Conservation (phyloP, 2,329 filamentous ascomycete genomes). For the Pseudopithomyces maydicus region DNA sequence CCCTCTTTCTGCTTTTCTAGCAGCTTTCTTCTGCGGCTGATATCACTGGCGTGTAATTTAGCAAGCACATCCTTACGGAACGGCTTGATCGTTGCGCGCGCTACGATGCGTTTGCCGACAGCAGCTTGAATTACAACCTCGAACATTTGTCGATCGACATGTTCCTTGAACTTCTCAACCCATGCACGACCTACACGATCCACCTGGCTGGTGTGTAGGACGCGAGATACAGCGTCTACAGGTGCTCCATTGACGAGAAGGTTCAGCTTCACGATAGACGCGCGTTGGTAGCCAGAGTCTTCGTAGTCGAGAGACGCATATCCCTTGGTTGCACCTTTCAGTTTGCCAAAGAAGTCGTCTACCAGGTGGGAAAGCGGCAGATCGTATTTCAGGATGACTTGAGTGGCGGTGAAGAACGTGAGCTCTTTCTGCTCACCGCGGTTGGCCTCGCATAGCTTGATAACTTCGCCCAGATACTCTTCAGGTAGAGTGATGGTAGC, state of each 20-base stretch:
- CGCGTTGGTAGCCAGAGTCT: slow-evolving; percentile 83
- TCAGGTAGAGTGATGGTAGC: slow-evolving; percentile 90
- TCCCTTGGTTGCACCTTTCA: slow-evolving; percentile 92
- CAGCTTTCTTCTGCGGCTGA: slow-evolving; percentile 80
- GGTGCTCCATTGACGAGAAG: slow-evolving; percentile 91
- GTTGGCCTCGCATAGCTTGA: slow-evolving; percentile 87
- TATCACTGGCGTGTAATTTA: slow-evolving; percentile 91
- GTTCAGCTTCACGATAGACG: slow-evolving; percentile 85
- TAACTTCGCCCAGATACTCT: slow-evolving; percentile 91
- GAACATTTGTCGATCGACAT: slow-evolving; percentile 96
- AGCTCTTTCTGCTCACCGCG: slow-evolving; percentile 57
- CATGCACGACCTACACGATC: slow-evolving; percentile 81
- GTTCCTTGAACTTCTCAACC: slow-evolving; percentile 96
- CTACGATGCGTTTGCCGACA: slow-evolving; percentile 80
- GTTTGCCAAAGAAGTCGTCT: slow-evolving; percentile 95
- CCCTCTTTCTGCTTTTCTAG: slow-evolving; percentile 97
- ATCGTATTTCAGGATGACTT: slow-evolving; percentile 94
- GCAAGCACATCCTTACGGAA: slow-evolving; percentile 94
- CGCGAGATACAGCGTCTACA: slow-evolving; percentile 91
- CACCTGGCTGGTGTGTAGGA: slow-evolving; percentile 82
- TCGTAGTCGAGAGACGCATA: slow-evolving; percentile 98
- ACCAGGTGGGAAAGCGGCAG: slow-evolving; percentile 88
- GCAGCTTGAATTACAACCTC: slow-evolving; percentile 95
- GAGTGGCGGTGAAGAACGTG: slow-evolving; percentile 87
- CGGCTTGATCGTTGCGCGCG: slow-evolving; percentile 92